Conservation (phyloP, 139 green algal species). For the Prasinococcaceae sp. region DNA sequence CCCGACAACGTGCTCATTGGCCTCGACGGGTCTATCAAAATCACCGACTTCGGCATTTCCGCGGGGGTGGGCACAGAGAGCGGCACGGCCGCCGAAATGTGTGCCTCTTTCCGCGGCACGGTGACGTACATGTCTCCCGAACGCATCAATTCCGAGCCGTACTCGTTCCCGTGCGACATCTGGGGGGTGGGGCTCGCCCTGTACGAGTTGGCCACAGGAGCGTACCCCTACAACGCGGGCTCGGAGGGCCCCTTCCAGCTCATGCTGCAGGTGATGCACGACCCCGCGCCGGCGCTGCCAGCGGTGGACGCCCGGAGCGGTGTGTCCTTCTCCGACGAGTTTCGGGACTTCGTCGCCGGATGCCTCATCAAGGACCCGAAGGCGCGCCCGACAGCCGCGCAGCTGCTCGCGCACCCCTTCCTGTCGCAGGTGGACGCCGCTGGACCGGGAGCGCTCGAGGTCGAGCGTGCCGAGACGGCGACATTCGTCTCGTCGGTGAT, state of each 20-base stretch:
- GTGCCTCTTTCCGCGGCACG: conserved; percentile 31
- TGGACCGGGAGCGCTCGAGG: too few species aligned
- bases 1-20: conserved; percentile 33
- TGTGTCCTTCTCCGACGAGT: conserved; percentile 21
- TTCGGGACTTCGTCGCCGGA: conserved; percentile 19
- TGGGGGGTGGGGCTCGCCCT: conserved; percentile 57
- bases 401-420: conserved; percentile 27
- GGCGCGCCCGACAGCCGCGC: conserved; percentile 2
- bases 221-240: conserved; percentile 31
- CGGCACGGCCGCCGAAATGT: neutral
- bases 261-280: conserved; percentile 32
- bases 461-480: conserved; percentile 9
- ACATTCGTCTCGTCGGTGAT: conserved; percentile 20
- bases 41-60: conserved; percentile 39
- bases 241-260: conserved; percentile 23
- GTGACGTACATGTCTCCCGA: conserved; percentile 41
- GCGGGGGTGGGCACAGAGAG: conserved; percentile 8
- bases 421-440: too few species aligned
- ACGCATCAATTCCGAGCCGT: conserved; percentile 29
- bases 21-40: conserved; percentile 28
- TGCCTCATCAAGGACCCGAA: conserved; percentile 22
- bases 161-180: conserved; percentile 48
- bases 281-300: conserved; percentile 14
- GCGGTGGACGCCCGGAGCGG: too few species aligned
- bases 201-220: conserved; percentile 45